Evolutionary conservation across 768 basidiomycete species (phyloP).

Genomic region (Piloderma croceum): DNA sequence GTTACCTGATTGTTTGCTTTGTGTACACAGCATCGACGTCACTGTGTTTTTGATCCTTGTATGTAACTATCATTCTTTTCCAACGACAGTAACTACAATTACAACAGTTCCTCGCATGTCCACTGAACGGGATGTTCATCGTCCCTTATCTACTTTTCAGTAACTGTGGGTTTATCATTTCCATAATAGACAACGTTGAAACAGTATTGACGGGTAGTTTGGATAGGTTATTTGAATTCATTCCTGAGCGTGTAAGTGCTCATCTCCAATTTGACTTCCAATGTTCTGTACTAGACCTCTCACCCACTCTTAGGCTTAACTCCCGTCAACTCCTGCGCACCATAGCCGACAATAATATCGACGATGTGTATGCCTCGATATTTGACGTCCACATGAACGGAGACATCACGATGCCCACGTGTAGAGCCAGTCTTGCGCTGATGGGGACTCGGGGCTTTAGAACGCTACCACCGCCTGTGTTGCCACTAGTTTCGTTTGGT

Average conservation of each 20-base stretch:
- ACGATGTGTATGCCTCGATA: not conserved
- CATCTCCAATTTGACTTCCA: not conserved
- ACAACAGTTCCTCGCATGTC: slow-evolving; percentile 29
- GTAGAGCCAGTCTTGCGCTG: not conserved
- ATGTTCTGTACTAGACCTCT: not conserved
- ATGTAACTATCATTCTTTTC: slow-evolving; percentile 18
- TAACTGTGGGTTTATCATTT: slow-evolving; percentile 22
- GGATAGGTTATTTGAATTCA: slow-evolving; percentile 31
- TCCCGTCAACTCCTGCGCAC: slow-evolving; percentile 14
- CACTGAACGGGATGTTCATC: slow-evolving; percentile 30
- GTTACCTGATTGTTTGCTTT: not conserved
- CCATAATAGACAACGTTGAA: not conserved
- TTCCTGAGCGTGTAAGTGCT: slow-evolving; percentile 31
- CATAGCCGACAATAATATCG: slow-evolving; percentile 8
- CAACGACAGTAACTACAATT: not conserved
- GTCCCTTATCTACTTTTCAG: slow-evolving; percentile 35
- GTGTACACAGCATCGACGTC: slow-evolving; percentile 22
- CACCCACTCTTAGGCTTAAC: slow-evolving; percentile 9
- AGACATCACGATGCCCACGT: not conserved
- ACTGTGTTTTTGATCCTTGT: slow-evolving; percentile 24
- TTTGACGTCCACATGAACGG: not conserved
- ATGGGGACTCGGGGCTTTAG: not conserved
- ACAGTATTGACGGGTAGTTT: not conserved
- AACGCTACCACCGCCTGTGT: no score
- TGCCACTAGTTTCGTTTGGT: no score